Conservation (phyloP, 225 moss, liverwort and hornwort species). For the Physcomitrium patens region DNA sequence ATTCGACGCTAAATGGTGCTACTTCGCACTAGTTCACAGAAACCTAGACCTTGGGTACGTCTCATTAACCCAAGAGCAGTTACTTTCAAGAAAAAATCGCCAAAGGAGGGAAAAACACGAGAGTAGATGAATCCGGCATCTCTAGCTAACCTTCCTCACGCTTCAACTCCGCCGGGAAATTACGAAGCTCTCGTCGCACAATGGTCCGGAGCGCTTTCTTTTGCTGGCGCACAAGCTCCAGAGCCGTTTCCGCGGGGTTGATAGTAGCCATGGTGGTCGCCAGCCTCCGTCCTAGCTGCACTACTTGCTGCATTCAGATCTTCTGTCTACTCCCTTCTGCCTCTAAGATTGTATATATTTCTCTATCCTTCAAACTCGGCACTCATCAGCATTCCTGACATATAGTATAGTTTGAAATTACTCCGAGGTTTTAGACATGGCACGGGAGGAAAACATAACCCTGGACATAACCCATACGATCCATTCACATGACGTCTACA, state of each 20-base stretch:
- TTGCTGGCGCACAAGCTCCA: conserved; percentile 58
- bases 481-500: too few relatives aligned
- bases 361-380: background rate
- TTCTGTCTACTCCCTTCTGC: background rate
- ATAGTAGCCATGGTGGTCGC: conserved; percentile 43
- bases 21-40: too few relatives aligned
- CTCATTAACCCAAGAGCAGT: too few relatives aligned
- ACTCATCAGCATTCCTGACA: too few relatives aligned
- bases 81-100: background rate
- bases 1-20: too few relatives aligned
- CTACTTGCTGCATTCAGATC: conserved; percentile 6
- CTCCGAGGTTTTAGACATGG: too few relatives aligned
- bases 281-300: conserved; percentile 42
- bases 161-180: conserved; percentile 57
- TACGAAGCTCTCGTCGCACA: conserved; percentile 67
- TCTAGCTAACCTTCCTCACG: conserved; percentile 65
- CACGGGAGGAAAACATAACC: too few relatives aligned
- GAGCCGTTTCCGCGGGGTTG: conserved; percentile 24
- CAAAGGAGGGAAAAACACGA: background rate
- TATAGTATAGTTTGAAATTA: too few relatives aligned
- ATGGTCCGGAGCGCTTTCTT: conserved; percentile 68
- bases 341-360: background rate
- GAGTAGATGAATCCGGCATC: background rate
- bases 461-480: too few relatives aligned
- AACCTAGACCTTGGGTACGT: too few relatives aligned